Base-by-base conservation (phyloP, 768 basidiomycete genomes). In the Amanita thiersii region DNA sequence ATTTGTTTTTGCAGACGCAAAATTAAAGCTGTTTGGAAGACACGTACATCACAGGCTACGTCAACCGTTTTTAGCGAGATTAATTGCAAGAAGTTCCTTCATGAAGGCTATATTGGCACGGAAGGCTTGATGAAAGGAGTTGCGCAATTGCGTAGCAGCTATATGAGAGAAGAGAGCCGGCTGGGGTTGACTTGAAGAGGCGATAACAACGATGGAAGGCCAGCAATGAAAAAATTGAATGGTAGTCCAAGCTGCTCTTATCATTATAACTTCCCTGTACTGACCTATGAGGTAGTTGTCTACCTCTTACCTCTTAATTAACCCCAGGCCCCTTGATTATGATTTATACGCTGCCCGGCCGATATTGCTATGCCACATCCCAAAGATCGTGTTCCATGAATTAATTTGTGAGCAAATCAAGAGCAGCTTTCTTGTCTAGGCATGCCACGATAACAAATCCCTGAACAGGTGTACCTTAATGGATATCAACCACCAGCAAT, bases 1-100 rank as follows among this genome's bases (percentile, higher is more conserved):
- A 86, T 97, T 33, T 99, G 96, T 62, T 99, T 99, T 73, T 79
- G 96, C 26, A 75, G 92, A 46, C 82, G 93, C 41, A 94, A 98
- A 58, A 82, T 86, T 61, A 98, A 98, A 58, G 81, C 88, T 3
- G 76, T 89, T 33, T 81, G 96, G 47, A 98, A 98, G 66, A 97
- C 94, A 6, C 80, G 94, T 5, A 83, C 91, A 10, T 85, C 85
- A 1, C 93, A 98, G 54, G 81, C 80, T 7, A 84, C 86, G 1
- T 89, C 82, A 12, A 83, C 91, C 10, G 94, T 98, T 53, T n/a
- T n/a, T n/a, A n/a, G n/a, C n/a, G n/a, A n/a, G n/a, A n/a, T n/a
- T n/a, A n/a, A n/a, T n/a, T n/a, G n/a, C n/a, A n/a, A n/a, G 21
- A 92, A 98, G 60, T 66, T 99, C 3, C 59, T 69, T 98, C 3